phyloP scores from a whole-genome alignment of 148 eudicot genomes.

The Simmondsia chinensis region DNA sequence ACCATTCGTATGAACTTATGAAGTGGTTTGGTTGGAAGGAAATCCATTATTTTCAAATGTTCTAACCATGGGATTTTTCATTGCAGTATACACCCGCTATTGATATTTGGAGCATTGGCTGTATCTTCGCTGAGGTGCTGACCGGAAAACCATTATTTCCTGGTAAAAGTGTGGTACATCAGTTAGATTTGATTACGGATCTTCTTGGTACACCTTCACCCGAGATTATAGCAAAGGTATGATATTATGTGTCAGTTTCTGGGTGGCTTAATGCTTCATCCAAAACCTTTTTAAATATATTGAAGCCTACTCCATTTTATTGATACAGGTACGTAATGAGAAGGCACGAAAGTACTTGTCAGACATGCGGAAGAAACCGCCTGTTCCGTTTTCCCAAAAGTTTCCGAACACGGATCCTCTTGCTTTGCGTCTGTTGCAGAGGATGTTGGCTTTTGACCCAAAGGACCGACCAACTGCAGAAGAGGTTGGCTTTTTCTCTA shows the following conservation, averaged over 20 bases:
- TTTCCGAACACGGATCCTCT: constrained; percentile 57
- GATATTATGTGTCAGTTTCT: constrained; percentile 3
- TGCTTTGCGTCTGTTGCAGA: constrained; percentile 51
- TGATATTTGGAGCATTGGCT: constrained; percentile 95
- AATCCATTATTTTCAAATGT: neutral
- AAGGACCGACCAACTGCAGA: constrained; percentile 88
- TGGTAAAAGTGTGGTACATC: constrained; percentile 93
- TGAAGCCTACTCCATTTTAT: constrained; percentile 1
- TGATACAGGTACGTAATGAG: constrained; percentile 64
- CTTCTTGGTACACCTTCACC: constrained; percentile 83
- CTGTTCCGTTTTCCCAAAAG: constrained; percentile 51
- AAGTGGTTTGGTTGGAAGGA: constrained; percentile 15
- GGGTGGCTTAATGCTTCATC: no score
- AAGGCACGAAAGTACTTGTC: constrained; percentile 71
- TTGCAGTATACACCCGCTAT: constrained; percentile 96
- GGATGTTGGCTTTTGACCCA: constrained; percentile 75
- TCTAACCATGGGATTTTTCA: constrained; percentile 8
- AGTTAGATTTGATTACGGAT: constrained; percentile 84
- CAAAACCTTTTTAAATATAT: no score
- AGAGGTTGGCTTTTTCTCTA: constrained; percentile 24
- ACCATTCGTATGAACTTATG: constrained; percentile 10
- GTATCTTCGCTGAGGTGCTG: constrained; percentile 90
- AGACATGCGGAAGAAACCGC: constrained; percentile 58
- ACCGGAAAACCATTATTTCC: constrained; percentile 88
- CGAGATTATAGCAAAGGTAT: constrained; percentile 75